Base-by-base conservation (phyloP, 202 grass and related monocot genomes). In the Digitaria exilis region DNA sequence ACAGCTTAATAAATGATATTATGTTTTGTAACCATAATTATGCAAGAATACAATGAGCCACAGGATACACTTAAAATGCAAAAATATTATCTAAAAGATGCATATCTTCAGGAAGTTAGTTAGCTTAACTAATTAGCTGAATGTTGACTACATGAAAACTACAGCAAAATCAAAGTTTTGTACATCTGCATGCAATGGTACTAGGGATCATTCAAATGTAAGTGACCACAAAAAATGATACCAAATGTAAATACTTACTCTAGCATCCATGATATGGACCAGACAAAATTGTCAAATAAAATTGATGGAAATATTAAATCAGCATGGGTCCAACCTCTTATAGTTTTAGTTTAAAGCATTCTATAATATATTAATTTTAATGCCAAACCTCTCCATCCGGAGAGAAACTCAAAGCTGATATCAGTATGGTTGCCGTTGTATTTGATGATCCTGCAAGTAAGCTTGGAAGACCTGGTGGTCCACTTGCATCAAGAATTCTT, bases 401-500 rank as follows among this genome's bases (percentile, higher is more conserved):
- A 72, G 95, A 95, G 83, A 98, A 98, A 77, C 90, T 93, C 83
- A 98, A 86, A 83, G 90, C 89, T 86, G 95, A 88, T 78, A 98
- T 95, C n/a, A 89, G 76, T 79, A 88, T 93, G 52, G 84, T 84
- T 46, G 88, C 54, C 25, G 71, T 85, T 79, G 79, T 86, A 86
- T 75, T 89, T 4, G 90, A 84, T 88, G 86, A 84, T 78, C 88
- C 90, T 77, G 94, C 82, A 10, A 97, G 86, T 73, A 94, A 93
- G 46, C 84, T 87, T 88, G 92, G 95, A 79, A 94, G 88, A 63
- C 95, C 95, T 77, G 86, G 95, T 86, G 95, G 95, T 70, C 90
- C 95, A 75, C 90, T 93, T 89, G 95, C 95, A 93, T 97, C 90
- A 66, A 97, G 88, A 93, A 97, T 91, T 75, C 87, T 94, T 91